These are phyloP conservation scores for Somion occarium DNA, from an alignment of 1,284 basidiomycete species.

Conservation along the genomic window DNA sequence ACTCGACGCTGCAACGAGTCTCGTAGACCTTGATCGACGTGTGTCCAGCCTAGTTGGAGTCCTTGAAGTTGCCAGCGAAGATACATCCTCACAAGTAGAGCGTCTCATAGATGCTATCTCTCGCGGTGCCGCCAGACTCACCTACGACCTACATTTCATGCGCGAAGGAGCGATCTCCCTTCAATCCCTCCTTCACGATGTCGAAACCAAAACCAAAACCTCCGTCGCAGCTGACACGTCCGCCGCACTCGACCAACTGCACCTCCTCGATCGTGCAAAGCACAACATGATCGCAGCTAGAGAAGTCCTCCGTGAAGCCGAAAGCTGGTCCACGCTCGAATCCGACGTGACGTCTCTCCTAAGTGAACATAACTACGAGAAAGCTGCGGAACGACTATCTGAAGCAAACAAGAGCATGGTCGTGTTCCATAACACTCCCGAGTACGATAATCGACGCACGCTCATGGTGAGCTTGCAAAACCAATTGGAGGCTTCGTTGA, in stretches of 20 bases:
- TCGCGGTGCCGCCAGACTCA: constrained; percentile 79
- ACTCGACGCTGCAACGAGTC: constrained; percentile 28
- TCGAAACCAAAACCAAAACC: constrained; percentile 47
- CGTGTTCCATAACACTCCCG: constrained; percentile 85
- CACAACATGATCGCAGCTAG: constrained; percentile 81
- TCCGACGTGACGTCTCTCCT: constrained; percentile 83
- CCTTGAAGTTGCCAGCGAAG: constrained; percentile 80
- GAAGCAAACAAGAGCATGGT: constrained; percentile 86
- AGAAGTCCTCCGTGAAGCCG: constrained; percentile 84
- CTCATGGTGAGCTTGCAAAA: constrained; percentile 90
- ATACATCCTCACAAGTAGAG: constrained; percentile 82
- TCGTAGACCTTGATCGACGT: constrained; percentile 69
- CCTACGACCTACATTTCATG: constrained; percentile 94
- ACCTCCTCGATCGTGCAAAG: constrained; percentile 79
- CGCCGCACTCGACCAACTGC: constrained; percentile 66
- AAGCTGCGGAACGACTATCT: constrained; percentile 83
- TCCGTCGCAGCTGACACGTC: constrained; percentile 50
- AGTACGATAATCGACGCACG: constrained; percentile 80
- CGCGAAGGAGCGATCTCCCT: constrained; percentile 81
- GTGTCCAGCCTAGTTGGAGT: constrained; percentile 70
- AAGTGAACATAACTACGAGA: constrained; percentile 71
- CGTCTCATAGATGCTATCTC: constrained; percentile 87
- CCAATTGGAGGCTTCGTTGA: constrained; percentile 86
- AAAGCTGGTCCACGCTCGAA: constrained; percentile 93
- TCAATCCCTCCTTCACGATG: constrained; percentile 54